Conservation (phyloP, 106 monocot species). For the Ottelia alismoides region DNA sequence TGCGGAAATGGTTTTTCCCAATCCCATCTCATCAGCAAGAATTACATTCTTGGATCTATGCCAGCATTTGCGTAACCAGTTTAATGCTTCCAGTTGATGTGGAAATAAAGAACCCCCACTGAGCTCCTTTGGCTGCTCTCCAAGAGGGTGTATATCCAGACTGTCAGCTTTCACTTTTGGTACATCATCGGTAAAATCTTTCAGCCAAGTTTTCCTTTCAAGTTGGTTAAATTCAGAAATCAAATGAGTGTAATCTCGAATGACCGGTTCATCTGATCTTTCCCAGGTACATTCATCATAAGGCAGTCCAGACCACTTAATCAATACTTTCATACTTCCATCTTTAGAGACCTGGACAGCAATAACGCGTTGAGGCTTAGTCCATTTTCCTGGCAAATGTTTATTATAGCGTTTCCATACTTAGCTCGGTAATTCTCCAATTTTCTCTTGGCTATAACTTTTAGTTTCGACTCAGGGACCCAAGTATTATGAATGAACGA, state of each 20-base stretch:
- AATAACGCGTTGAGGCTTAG: slow-evolving; percentile 65
- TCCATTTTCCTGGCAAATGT: slow-evolving; percentile 88
- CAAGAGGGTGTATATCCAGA: slow-evolving; percentile 40
- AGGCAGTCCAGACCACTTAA: slow-evolving; percentile 78
- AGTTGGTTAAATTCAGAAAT: slow-evolving; percentile 45
- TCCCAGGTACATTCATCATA: slow-evolving; percentile 99
- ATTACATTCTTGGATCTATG: slow-evolving; percentile 88
- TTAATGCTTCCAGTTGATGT: slow-evolving; percentile 93
- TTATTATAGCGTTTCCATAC: slow-evolving; percentile 64
- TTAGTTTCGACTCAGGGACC: slow-evolving; percentile 69
- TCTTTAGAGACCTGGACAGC: slow-evolving; percentile 35
- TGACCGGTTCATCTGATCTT: slow-evolving; percentile 60
- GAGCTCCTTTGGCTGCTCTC: slow-evolving; percentile 80
- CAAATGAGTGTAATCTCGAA: slow-evolving; percentile 37
- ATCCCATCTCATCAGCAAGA: slow-evolving; percentile 98
- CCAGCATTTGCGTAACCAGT: slow-evolving; percentile 96
- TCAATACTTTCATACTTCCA: slow-evolving; percentile 47
- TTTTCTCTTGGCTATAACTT: slow-evolving; percentile 78
- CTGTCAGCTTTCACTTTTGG: slow-evolving; percentile 20
- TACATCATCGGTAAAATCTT: slow-evolving; percentile 25
- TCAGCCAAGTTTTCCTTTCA: slow-evolving; percentile 46
- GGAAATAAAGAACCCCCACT: slow-evolving; percentile 83
- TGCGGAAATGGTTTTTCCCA: slow-evolving; percentile 92
- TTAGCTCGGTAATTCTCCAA: slow-evolving; percentile 92
- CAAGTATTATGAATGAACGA: slow-evolving; percentile 92